These are phyloP conservation scores for Marchantia paleacea DNA, from an alignment of 225 moss, liverwort and hornwort genomes.

Conservation along the genomic window DNA sequence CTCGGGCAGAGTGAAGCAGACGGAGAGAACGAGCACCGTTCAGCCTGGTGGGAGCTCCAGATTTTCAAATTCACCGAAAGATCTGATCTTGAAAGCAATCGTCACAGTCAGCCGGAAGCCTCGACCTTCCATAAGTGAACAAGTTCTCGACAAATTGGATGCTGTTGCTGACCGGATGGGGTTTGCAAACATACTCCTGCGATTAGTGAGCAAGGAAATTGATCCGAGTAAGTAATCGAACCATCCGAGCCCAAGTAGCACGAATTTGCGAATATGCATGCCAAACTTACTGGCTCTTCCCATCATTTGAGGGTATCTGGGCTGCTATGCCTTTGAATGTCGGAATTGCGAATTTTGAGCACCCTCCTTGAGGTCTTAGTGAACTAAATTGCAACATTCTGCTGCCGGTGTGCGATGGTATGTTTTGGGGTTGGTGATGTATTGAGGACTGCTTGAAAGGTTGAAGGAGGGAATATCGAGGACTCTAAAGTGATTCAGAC, in stretches of 20 bases:
- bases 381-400: too few species aligned
- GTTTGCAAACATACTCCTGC: conserved; percentile 22
- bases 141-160: conserved; percentile 22
- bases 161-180: conserved; percentile 28
- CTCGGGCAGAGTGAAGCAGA: conserved; percentile 12
- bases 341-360: too few species aligned
- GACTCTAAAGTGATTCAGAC: too few species aligned
- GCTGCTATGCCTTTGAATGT: too few species aligned
- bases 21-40: neutral
- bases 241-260: neutral
- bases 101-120: conserved; percentile 23
- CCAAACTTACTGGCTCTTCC: too few species aligned
- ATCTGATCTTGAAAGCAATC: conserved; percentile 10
- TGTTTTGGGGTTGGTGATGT: too few species aligned
- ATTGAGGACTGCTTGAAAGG: too few species aligned
- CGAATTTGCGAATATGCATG: too few species aligned
- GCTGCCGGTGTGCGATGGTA: too few species aligned
- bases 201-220: conserved; percentile 29
- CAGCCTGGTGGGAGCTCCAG: neutral
- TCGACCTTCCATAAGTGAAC: conserved; percentile 7
- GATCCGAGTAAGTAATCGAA: conserved; percentile 30
- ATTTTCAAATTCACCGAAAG: neutral
- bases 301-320: too few species aligned
- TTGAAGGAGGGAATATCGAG: too few species aligned
- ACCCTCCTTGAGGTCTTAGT: too few species aligned